These are phyloP conservation scores for Saccharomycopsis fermentans DNA, from an alignment of 805 yeast genomes.

Conservation along the genomic window DNA sequence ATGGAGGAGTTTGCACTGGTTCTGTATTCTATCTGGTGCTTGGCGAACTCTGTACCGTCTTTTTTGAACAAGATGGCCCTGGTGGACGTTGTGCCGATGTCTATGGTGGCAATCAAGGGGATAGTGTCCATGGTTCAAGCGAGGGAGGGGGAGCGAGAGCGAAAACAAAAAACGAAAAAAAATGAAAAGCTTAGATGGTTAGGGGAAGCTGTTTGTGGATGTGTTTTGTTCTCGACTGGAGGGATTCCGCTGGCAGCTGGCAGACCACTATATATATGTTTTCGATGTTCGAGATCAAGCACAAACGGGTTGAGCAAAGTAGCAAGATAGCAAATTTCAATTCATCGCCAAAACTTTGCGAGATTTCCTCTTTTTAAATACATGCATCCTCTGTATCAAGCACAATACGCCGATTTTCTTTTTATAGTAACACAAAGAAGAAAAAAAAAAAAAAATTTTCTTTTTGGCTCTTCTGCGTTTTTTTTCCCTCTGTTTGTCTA, in stretches of 20 bases:
- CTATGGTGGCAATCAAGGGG: slow-evolving; percentile 60
- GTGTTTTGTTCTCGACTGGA: too few relatives aligned
- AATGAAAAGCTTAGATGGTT: too few relatives aligned
- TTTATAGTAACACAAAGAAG: neutral
- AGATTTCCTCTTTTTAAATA: neutral
- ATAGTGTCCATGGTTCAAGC: slow-evolving; percentile 9
- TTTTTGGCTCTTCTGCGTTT: neutral
- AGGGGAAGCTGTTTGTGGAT: too few relatives aligned
- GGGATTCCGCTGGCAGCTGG: too few relatives aligned
- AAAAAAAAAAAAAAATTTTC: neutral
- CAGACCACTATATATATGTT: too few relatives aligned
- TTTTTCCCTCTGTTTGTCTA: neutral
- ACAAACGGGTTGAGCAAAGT: too few relatives aligned
- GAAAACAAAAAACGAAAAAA: too few relatives aligned
- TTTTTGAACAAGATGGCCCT: slow-evolving; percentile 73
- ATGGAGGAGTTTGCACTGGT: slow-evolving; percentile 48
- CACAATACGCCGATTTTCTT: neutral
- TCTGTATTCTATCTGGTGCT: slow-evolving; percentile 82
- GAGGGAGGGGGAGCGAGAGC: too few relatives aligned
- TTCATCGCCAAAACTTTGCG: too few relatives aligned
- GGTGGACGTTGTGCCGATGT: slow-evolving; percentile 88
- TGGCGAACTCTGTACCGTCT: slow-evolving; percentile 69
- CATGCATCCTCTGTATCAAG: neutral
- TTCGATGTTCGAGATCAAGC: too few relatives aligned
- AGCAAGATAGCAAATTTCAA: too few relatives aligned